Conservation (phyloP, 371 early-diverging fungal genomes). For the Dinochytrium kinnereticum region DNA sequence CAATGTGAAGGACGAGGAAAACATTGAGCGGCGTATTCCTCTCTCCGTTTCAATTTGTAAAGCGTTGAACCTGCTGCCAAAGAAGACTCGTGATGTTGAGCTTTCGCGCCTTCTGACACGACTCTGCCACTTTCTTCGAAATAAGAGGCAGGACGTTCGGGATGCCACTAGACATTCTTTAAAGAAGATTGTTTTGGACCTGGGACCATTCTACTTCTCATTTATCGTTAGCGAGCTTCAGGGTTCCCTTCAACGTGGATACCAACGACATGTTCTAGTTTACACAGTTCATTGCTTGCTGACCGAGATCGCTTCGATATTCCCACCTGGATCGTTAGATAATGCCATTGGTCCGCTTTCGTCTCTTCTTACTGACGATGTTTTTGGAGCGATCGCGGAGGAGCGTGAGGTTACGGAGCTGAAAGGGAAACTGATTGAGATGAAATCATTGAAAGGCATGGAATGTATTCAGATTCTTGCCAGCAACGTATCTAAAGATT, state of each 20-base stretch:
- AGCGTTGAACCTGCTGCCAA: constrained; percentile 79
- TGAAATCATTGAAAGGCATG: constrained; percentile 77
- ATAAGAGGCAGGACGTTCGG: constrained; percentile 81
- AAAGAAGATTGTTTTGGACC: constrained; percentile 78
- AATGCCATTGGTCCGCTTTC: constrained; percentile 72
- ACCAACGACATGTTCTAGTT: constrained; percentile 90
- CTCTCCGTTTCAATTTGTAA: constrained; percentile 85
- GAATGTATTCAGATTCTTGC: constrained; percentile 83
- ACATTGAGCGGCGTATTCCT: constrained; percentile 80
- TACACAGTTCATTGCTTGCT: constrained; percentile 87
- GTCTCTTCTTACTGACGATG: constrained; percentile 77
- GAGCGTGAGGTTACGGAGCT: constrained; percentile 92
- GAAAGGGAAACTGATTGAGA: constrained; percentile 87
- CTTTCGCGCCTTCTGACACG: constrained; percentile 84
- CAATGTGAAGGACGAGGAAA: constrained; percentile 70
- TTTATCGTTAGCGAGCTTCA: constrained; percentile 87
- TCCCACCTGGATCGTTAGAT: constrained; percentile 73
- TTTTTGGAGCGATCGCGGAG: constrained; percentile 88
- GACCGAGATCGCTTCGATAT: constrained; percentile 61
- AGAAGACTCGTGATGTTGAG: constrained; percentile 71
- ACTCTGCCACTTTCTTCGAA: constrained; percentile 84
- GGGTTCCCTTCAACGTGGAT: constrained; percentile 80
- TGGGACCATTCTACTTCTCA: constrained; percentile 83
- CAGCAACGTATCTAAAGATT: constrained; percentile 66
- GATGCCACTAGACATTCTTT: constrained; percentile 86